phyloP scores from a whole-genome alignment of 257 asterid species.

The Asclepias syriaca region DNA sequence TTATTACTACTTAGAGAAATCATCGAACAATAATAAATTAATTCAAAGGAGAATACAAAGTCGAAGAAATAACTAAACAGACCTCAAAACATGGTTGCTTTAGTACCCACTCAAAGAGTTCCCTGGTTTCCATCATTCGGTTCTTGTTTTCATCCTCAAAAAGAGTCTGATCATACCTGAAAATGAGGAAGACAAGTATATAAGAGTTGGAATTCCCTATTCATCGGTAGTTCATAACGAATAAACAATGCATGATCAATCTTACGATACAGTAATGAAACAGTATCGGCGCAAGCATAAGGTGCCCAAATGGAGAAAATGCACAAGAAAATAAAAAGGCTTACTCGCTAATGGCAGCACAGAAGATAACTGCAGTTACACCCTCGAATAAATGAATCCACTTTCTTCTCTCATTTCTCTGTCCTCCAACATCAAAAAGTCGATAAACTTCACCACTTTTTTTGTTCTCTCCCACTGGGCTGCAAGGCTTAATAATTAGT shows the following conservation, averaged over 20 bases:
- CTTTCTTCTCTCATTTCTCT: constrained; percentile 97
- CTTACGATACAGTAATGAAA: background rate
- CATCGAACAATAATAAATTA: background rate
- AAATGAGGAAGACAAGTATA: constrained; percentile 6
- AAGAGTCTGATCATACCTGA: constrained; percentile 91
- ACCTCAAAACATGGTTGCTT: constrained; percentile 99
- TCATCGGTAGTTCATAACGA: background rate
- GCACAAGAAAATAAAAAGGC: constrained; percentile 20
- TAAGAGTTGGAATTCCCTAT: background rate
- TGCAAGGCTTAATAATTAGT: constrained; percentile 45
- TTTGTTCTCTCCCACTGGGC: constrained; percentile 98
- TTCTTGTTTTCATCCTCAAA: constrained; percentile 92
- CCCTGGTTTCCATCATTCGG: constrained; percentile 95
- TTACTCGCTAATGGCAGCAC: constrained; percentile 99
- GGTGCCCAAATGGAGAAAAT: constrained; percentile 4
- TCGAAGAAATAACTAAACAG: constrained; percentile 20
- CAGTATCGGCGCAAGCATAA: background rate
- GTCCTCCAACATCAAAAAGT: constrained; percentile 98
- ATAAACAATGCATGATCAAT: background rate
- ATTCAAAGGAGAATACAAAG: background rate
- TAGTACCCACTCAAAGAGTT: constrained; percentile 95
- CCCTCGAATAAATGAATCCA: constrained; percentile 99
- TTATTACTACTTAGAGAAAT: background rate
- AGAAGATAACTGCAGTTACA: constrained; percentile 95
- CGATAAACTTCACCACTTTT: constrained; percentile 95